Base-by-base conservation (phyloP, 2,329 filamentous ascomycete genomes). In the Ceratocystis diversiconidia region DNA sequence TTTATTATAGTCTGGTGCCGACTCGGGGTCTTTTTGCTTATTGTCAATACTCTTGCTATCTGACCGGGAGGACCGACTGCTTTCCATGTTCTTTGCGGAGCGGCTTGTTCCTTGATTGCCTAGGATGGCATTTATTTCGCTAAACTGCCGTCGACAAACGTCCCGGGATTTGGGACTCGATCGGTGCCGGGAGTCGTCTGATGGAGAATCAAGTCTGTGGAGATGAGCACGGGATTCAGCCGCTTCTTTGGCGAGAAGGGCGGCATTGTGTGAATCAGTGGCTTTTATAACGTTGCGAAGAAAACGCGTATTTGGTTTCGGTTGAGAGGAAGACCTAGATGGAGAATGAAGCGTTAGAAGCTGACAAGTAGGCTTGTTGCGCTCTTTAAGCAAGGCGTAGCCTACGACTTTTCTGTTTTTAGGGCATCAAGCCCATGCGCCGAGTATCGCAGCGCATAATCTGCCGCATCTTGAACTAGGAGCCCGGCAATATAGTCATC, bases 301-400 rank as follows among this genome's bases (percentile, higher is more conserved):
- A 73, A 97, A 97, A 43, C 88, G 83, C 0, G 89, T 96, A 72
- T 99, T 97, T 2, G 92, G 92, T 73, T 92, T 96, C 0, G 89
- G 90, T 43, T 67, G 62, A 5, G 59, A 48, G 32, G 66, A 43
- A 44, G 64, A 65, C 3, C 52, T 32, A 68, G 65, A 67, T 62
- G 69, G 64, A 63, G 22, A 28, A 57, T 41, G 50, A 46, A 32
- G 5, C 22, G n/a, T 12, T 44, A 50, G 55, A 55, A 22, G 25
- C 17, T 30, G 15, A 3, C 4, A 30, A 57, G 25, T 3, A 57
- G 52, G 36, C 8, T 7, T 41, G 10, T 41, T 41, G 36, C 36
- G 36, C 36, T 41, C 36, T 41, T 41, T 41, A 41, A 41, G 8
- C 36, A 41, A 41, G 36, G 10, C 10, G 8, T 12, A 41, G 10